Base-by-base conservation (phyloP, 192 early-diverging fungal species). In the Entomortierella chlamydospora region DNA sequence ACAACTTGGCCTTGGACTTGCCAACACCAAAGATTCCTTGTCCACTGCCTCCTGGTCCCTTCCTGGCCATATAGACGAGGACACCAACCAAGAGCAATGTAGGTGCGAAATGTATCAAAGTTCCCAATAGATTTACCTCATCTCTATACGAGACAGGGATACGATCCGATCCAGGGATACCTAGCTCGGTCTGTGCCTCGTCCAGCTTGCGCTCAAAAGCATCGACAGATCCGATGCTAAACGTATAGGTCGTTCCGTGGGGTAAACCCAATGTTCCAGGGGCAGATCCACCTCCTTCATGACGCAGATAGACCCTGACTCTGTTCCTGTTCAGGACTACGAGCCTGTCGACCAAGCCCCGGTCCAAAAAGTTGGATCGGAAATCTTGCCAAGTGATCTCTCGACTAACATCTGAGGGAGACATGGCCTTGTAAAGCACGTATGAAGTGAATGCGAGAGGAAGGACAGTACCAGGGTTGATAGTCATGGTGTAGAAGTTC, bases 321-420 rank as follows among this genome's bases (percentile, higher is more conserved):
- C 89, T 83, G 66, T 89, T 91, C 60, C 91, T 89, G 86, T 99
- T 99, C 47, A 96, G 82, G 10, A 99, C 96, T 6, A 90, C 91
- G 25, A 99, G 85, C 39, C 88, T 91, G 64, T 98, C 95, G 2
- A 99, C 98, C 51, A 94, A 86, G 23, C 96, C 98, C 70, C 94
- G 94, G 57, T 98, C 95, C 54, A 99, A 86, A 76, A 97, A 91
- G 30, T 91, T 86, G 25, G 87, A 89, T 15, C 95, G 89, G 83
- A 99, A 98, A 59, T 97, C 95, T 72, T 97, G 94, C 91, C 90
- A 98, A 18, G 95, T 96, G 57, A 98, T 95, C 70, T 97, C 90
- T 1, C 87, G 81, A n/a, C 81, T 72, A 65, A 78, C 82, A 15
- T 88, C 87, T 4, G 57, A 72, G 49, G 83, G 83, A 2, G 82